Conservation (phyloP, 2,329 filamentous ascomycete genomes). For the Chaetomium strumarium region DNA sequence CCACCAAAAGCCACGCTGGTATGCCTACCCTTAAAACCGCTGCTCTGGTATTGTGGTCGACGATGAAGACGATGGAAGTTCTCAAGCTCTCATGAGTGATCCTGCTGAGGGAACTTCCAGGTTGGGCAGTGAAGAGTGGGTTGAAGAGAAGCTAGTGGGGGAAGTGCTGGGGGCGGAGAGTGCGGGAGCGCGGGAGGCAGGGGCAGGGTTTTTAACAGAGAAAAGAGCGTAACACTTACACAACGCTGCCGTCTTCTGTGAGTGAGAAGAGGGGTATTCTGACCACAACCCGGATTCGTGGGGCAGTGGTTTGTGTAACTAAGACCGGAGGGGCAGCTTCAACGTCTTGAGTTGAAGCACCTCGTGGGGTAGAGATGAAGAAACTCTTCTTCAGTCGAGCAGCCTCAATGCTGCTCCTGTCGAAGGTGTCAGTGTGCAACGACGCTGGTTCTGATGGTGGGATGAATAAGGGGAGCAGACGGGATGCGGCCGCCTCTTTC, state of each 20-base stretch:
- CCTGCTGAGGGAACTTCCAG: background rate
- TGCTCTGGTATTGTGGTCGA: background rate
- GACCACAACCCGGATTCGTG: constrained; percentile 18
- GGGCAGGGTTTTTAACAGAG: constrained; percentile 14
- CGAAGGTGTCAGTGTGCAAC: constrained; percentile 17
- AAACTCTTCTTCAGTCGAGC: constrained; percentile 16
- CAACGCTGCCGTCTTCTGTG: constrained; percentile 21
- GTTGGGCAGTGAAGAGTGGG: constrained; percentile 12
- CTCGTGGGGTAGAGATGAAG: constrained; percentile 1
- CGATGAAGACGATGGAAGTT: background rate
- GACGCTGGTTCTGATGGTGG: constrained; percentile 20
- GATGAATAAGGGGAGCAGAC: constrained; percentile 15
- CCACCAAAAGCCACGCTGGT: background rate
- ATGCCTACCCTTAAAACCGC: constrained; percentile 12
- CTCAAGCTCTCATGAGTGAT: constrained; percentile 8
- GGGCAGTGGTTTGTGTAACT: constrained; percentile 11
- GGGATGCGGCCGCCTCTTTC: constrained; percentile 21
- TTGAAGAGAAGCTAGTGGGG: constrained; percentile 20
- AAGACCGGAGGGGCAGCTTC: constrained; percentile 7
- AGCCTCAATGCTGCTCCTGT: constrained; percentile 23
- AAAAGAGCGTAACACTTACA: constrained; percentile 23
- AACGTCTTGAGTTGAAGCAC: constrained; percentile 1
- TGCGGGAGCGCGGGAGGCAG: constrained; percentile 17
- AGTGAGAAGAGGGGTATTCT: constrained; percentile 23
- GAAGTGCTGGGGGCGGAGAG: constrained; percentile 10